Base-by-base conservation (phyloP, 1,139 yeast genomes). In the Magnusiomyces fungicola region DNA sequence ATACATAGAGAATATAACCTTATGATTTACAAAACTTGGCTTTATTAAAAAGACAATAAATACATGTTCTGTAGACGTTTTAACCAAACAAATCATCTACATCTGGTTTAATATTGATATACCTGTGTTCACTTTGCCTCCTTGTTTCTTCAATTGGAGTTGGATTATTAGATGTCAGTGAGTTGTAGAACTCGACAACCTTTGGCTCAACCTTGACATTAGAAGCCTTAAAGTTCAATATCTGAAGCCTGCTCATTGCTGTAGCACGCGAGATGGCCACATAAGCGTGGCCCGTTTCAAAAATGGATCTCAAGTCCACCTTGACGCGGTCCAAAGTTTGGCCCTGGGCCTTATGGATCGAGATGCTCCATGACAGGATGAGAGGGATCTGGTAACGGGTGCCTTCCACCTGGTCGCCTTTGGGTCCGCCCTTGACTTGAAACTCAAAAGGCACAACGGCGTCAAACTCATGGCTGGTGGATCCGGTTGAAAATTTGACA, bases 321-420 rank as follows among this genome's bases (percentile, higher is more conserved):
- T 78, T 79, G 1, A 88, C 96, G 56, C 79, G 76, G 2, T 84
- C 83, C 46, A 92, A 69, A 0, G 98, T 90, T 64, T 94, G 98
- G 2, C 98, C 98, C 64, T 92, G 98, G 0, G 97, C 82, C 67
- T 92, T 92, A 64, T 92, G 99, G 47, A 92, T 90, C 0, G 97
- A 88, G 40, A 92, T 68, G 0, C 98, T 89, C 97, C 97, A 92
- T 0, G 98, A 96, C 18, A 90, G 70, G 59, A 89, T 83, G 47
- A 92, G 69, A 0, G 99, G 99, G 2, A 92, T 62, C 61, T 88
- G 70, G 0, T 70, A 68, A 55, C 95, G 72, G 16, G 78, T 68
- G 2, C 75, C 83, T 45, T 77, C 57, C 2, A 78, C 74, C 30
- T 66, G 68, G 27, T 80, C 81, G 39, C 71, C 68, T 49, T 77